These are phyloP conservation scores for Orobanche coerulescens DNA, from an alignment of 257 asterid species.

Conservation along the genomic window DNA sequence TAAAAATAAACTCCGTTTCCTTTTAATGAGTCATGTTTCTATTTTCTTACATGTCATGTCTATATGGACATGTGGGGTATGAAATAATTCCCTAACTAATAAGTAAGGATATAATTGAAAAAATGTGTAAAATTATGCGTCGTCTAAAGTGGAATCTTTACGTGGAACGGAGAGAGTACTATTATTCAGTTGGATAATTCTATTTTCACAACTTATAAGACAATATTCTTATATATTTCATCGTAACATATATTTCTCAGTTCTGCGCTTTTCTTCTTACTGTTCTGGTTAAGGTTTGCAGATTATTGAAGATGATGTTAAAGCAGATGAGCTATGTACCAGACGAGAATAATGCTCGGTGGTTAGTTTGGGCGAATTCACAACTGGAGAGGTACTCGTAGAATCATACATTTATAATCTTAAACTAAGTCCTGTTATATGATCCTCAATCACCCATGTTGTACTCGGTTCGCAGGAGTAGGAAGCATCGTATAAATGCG, in stretches of 20 bases:
- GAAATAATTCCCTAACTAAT: too few species aligned
- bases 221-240: background rate
- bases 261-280: constrained; percentile 29
- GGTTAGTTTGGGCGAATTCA: constrained; percentile 62
- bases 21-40: too few species aligned
- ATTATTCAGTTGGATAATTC: too few species aligned
- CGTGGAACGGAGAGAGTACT: too few species aligned
- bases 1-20: too few species aligned
- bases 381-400: constrained; percentile 63
- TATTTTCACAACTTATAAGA: background rate
- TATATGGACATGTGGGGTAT: too few species aligned
- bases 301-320: constrained; percentile 72
- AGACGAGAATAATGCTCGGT: constrained; percentile 88
- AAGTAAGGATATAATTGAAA: too few species aligned
- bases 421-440: background rate
- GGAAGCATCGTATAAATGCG: constrained; percentile 48
- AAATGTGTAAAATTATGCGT: too few species aligned
- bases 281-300: constrained; percentile 37
- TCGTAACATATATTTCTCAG: constrained; percentile 17
- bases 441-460: constrained; percentile 11
- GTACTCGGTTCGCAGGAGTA: constrained; percentile 41
- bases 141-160: too few species aligned
- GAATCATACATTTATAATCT: background rate
- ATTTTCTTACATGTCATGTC: too few species aligned
- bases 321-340: constrained; percentile 73